Base-by-base conservation (phyloP, 352 stramenopile species). In the Phytophthora constricta region DNA sequence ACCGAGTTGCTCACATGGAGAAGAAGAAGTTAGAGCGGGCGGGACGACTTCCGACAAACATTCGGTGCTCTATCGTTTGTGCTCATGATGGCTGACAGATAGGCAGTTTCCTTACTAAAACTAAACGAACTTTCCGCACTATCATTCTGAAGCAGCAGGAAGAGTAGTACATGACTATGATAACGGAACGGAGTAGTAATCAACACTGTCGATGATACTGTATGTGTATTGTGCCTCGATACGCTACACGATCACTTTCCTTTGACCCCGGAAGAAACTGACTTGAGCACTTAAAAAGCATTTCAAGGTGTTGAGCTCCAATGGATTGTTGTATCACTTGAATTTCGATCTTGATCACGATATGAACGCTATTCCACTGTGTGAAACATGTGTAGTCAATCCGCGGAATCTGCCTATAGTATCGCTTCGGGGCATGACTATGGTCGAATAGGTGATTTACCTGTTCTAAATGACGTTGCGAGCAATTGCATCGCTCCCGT, bases 381-480 rank as follows among this genome's bases (percentile, higher is more conserved):
- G 47, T 17, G 47, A 42, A 22, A 54, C 39, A 42, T 41, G 47
- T 42, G 11, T 17, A 42, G n/a, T 5, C n/a, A 14, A 54, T 17
- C 47, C 47, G 1, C 25, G 47, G 41, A 42, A n/a, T 39, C 22
- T 26, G 25, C 47, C 41, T 54, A 41, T 26, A 54, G 47, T 54
- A 26, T 54, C 4, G 47, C 47, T 26, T 39, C 22, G 5, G 47
- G 47, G n/a, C 47, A 22, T 51, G 45, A 55, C 10, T 45, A 23
- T 14, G 27, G 49, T 10, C 42, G 43, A 19, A 13, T 28, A 19
- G 26, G 53, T 4, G 19, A 28, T 26, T 23, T 51, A 5, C 31
- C 42, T 3, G 26, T 37, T 1, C 34, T 37, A 9, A 42, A 45
- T 25, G 11, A 43, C 16, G 17, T 56, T 25, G 48, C 46, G 8